These are phyloP conservation scores for Trypanosoma scelopori DNA, from an alignment of 208 protist species.

Conservation along the genomic window DNA sequence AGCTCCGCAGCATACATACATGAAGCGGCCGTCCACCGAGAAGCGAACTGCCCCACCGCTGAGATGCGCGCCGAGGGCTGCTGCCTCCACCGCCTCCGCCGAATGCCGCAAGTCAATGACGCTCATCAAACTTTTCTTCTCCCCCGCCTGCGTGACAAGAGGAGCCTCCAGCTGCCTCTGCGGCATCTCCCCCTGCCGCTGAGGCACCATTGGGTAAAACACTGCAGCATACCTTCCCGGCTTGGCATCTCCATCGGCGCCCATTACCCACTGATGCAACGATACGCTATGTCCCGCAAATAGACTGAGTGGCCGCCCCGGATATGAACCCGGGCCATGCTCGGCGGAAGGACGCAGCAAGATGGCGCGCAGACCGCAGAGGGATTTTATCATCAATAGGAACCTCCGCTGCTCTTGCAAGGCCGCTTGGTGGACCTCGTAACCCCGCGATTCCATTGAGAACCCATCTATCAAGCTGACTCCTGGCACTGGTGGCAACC, in stretches of 20 bases:
- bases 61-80: constrained; percentile 2
- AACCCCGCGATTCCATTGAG: constrained; percentile 6
- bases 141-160: background rate
- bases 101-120: constrained; percentile 25
- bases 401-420: constrained; percentile 18
- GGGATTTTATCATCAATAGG: constrained; percentile 2
- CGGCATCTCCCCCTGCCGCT: constrained; percentile 5
- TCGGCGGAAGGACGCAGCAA: constrained; percentile 9
- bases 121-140: background rate
- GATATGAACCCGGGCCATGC: background rate
- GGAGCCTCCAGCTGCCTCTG: constrained; percentile 12
- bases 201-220: constrained; percentile 23
- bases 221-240: constrained; percentile 5
- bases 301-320: background rate
- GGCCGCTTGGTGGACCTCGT: constrained; percentile 10
- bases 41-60: constrained; percentile 28
- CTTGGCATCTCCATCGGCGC: background rate
- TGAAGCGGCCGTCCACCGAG: constrained; percentile 24
- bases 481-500: background rate
- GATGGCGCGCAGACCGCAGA: constrained; percentile 3
- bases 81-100: background rate
- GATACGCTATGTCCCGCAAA: constrained; percentile 10
- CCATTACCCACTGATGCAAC: constrained; percentile 14
- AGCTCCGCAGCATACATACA: constrained; percentile 32
- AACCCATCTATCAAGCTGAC: background rate